Percentiles rank a stretch among this genome's conserved stretches.
These are phyloP conservation scores for Candida sp. DNA, from an alignment of 1,139 yeast genomes.

Conservation along the genomic window DNA sequence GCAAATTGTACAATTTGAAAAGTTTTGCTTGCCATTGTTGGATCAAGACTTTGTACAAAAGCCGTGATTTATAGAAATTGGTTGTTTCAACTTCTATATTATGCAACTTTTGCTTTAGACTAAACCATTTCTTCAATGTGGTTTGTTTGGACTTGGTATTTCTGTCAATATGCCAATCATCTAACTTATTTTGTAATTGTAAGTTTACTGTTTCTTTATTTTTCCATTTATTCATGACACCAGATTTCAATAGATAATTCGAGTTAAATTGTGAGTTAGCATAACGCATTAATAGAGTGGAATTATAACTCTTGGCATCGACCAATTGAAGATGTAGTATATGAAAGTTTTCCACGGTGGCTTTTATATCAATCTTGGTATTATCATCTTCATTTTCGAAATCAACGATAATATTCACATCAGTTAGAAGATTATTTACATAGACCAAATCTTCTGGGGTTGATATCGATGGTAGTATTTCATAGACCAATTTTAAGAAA, in stretches of 20 bases:
- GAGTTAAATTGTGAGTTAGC: constrained; percentile 15
- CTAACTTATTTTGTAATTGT: constrained; percentile 8
- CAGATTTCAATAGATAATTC: constrained; percentile 2
- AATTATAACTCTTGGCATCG: constrained; percentile 1
- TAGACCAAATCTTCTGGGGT: constrained; percentile 17
- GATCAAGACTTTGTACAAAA: constrained; percentile 7
- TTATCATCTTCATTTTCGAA: constrained; percentile 26
- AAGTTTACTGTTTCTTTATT: constrained; percentile 5
- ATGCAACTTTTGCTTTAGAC: neutral
- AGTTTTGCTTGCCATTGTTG: constrained; percentile 9
- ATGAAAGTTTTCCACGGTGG: constrained; percentile 18
- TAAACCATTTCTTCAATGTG: constrained; percentile 8
- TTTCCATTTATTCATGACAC: constrained; percentile 16
- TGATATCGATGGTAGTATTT: constrained; percentile 15
- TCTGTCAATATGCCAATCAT: neutral
- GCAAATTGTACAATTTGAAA: neutral
- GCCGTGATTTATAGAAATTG: constrained; percentile 8
- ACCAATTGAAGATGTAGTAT: constrained; percentile 17
- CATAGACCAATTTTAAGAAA: constrained; percentile 20
- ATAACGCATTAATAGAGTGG: constrained; percentile 27
- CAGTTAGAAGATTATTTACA: constrained; percentile 17
- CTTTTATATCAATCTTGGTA: constrained; percentile 17
- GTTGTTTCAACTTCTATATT: constrained; percentile 8
- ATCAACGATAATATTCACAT: constrained; percentile 23
- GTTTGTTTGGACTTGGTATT: neutral